phyloP scores from a whole-genome alignment of 139 green algal genomes.

The Coccomyxa sp. region DNA sequence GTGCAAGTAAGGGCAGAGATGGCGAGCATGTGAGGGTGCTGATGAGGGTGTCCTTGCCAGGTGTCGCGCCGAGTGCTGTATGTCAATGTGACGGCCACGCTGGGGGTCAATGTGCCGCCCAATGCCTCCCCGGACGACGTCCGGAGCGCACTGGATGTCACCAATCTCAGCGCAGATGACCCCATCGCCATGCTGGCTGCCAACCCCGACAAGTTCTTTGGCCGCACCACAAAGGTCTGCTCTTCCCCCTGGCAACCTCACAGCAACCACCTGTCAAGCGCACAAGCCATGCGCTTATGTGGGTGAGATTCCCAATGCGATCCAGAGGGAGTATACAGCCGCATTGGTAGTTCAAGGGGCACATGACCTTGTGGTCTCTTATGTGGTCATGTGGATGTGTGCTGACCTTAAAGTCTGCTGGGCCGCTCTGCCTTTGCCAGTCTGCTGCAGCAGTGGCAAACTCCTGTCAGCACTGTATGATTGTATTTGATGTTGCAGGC shows the following conservation, averaged over 20 bases:
- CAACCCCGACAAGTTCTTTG: conserved; percentile 55
- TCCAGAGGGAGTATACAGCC: no score
- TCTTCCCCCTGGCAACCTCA: no score
- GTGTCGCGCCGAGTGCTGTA: conserved; percentile 29
- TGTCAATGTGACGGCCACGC: conserved; percentile 48
- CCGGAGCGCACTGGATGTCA: conserved; percentile 33
- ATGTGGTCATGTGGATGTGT: neutral
- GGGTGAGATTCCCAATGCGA: no score
- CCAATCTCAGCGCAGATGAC: conserved; percentile 41
- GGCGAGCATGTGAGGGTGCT: no score
- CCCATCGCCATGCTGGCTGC: conserved; percentile 40
- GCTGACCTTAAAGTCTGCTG: neutral
- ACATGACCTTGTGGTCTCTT: no score
- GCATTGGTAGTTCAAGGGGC: neutral
- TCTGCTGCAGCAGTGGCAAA: no score
- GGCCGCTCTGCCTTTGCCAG: no score
- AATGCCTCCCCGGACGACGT: conserved; percentile 39
- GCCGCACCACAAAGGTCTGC: conserved; percentile 43
- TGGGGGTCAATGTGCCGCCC: conserved; percentile 38
- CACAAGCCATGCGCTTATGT: no score
- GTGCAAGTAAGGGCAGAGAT: no score
- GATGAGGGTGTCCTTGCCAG: no score
- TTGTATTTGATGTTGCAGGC: conserved; percentile 10
- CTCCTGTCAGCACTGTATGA: neutral
- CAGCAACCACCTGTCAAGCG: no score